Evolutionary conservation across 768 basidiomycete genomes (phyloP), one percentile per base, ranked within the genome.

Genomic region (Sarcomyxa edulis): DNA sequence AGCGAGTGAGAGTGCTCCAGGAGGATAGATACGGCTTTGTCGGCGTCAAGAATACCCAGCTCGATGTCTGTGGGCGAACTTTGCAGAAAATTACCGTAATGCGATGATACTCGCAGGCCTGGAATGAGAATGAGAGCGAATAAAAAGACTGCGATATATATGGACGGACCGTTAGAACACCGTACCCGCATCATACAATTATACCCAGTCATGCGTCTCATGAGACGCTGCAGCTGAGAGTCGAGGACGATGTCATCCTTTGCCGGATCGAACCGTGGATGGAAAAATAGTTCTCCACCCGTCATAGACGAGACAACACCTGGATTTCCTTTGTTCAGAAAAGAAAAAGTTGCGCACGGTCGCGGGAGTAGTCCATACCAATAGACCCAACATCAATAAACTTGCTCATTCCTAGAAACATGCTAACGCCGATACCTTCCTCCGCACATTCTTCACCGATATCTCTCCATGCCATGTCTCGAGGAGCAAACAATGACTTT

Each of bases 211-310:
- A 74, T 80, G 18, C 91, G 71, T 2, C 68, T 64, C 21, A 90
- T 52, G 6, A 94, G 53, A 14, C 88, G 71, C 39, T 69, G 69
- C 15, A 98, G 53, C 50, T 97, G 88, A n/a, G 82, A 83, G n/a
- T 71, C 61, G 9, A 99, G 51, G 5, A 77, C 64, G 6, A 65
- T 50, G 6, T 69, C 70, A 54, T 96, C 92, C 34, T 84, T 73
- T 6, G 60, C 56, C 3, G 76, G 71, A 37, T 83, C 73, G 56
- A 91, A 99, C n/a, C 88, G 75, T 7, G 95, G 96, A 52, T 94
- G 86, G 65, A 84, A 95, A 61, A 85, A 94, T 1, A 95, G 51
- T 41, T 93, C 90, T 14, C 96, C 96, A 10, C 96, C 96, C 6
- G 90, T 91, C 8, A 78, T 55, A 0, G 79, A 79, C 1, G 84